phyloP scores from a whole-genome alignment of 2,329 filamentous ascomycete species.

The Fusarium sp. region DNA sequence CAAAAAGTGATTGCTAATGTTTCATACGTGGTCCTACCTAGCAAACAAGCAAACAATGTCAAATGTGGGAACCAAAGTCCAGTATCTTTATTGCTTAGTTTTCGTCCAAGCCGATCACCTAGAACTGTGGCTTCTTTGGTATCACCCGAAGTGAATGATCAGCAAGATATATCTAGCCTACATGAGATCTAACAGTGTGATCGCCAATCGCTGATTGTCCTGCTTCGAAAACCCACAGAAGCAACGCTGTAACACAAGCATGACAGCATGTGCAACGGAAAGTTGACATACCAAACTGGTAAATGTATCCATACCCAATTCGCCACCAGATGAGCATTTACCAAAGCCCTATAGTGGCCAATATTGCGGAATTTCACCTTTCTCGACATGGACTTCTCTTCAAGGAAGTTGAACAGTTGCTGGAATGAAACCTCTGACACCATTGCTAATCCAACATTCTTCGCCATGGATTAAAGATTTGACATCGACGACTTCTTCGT shows the following conservation, averaged over 20 bases:
- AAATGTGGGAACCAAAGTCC: neutral
- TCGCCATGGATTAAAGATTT: slow-evolving; percentile 77
- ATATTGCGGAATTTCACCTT: neutral
- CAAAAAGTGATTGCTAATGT: neutral
- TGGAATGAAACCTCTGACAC: slow-evolving; percentile 80
- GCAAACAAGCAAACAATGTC: neutral
- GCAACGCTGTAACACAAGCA: slow-evolving; percentile 12
- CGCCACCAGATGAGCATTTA: slow-evolving; percentile 6
- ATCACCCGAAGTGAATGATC: neutral
- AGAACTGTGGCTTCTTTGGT: neutral
- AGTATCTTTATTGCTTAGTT: neutral
- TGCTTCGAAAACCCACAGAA: neutral
- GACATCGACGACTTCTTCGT: slow-evolving; percentile 72
- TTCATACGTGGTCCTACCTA: neutral
- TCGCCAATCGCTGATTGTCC: neutral
- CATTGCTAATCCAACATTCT: slow-evolving; percentile 90
- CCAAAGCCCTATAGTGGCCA: neutral
- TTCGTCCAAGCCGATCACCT: neutral
- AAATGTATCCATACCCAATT: slow-evolving; percentile 18
- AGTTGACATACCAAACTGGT: neutral
- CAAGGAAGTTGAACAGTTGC: slow-evolving; percentile 56
- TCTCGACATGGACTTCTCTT: neutral
- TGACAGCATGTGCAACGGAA: neutral
- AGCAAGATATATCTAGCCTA: neutral
- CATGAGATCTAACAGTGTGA: neutral